Conservation (phyloP, 257 asterid species). For the Solanum gandarillasii region DNA sequence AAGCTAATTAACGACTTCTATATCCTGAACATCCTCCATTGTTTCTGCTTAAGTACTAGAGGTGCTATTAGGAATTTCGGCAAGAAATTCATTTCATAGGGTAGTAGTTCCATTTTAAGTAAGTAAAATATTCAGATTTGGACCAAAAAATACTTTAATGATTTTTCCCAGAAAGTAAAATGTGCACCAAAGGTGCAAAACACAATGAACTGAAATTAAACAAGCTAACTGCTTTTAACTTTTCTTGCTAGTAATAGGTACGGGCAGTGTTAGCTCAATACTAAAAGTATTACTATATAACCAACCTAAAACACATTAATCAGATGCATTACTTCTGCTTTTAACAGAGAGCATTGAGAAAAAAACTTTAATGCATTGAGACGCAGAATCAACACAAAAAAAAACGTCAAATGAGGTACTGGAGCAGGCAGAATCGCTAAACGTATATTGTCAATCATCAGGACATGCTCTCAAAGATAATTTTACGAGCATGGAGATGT, state of each 20-base stretch:
- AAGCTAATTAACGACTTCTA: not conserved
- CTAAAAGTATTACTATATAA: not conserved
- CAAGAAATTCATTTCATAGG: not conserved
- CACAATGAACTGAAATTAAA: not conserved
- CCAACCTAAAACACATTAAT: not conserved
- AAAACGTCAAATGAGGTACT: not conserved
- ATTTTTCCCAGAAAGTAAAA: not conserved
- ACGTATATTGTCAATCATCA: not conserved
- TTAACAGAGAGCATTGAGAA: not conserved
- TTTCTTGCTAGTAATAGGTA: not conserved
- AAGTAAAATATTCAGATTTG: not conserved
- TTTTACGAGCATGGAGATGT: not conserved
- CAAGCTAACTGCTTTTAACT: not conserved
- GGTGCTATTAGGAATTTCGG: not conserved
- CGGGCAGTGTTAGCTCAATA: not conserved
- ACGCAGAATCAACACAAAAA: not conserved
- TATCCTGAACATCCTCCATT: not conserved
- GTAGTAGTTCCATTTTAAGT: not conserved
- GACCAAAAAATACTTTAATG: not conserved
- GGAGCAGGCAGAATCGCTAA: not conserved
- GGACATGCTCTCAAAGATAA: not conserved
- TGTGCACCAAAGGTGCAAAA: not conserved
- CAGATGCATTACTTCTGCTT: not conserved
- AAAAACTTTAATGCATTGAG: not conserved
- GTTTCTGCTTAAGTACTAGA: not conserved